Percentiles rank a stretch among this genome's conserved stretches.
Evolutionary conservation across 495 filamentous ascomycete species (phyloP).

Genomic region (Podospora didyma): DNA sequence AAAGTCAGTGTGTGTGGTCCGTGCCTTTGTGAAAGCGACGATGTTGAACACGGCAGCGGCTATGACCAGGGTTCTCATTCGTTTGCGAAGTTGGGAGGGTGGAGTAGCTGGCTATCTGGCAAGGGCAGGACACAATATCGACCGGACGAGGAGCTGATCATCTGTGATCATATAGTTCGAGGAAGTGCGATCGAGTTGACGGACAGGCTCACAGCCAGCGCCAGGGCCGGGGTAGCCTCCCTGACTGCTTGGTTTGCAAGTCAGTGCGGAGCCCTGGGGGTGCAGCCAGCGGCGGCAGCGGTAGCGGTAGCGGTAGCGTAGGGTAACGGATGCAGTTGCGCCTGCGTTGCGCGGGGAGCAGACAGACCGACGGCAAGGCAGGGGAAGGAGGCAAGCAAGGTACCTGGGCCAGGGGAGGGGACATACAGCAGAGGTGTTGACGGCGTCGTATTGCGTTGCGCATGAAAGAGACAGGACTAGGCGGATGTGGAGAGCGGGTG

Average conservation of each 20-base stretch:
- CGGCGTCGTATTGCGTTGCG: conserved; percentile 6
- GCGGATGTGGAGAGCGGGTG: background rate
- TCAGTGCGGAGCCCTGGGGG: conserved; percentile 16
- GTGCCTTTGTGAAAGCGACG: conserved; percentile 30
- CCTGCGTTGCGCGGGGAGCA: conserved; percentile 9
- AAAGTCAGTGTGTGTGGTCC: conserved; percentile 24
- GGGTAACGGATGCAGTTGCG: background rate
- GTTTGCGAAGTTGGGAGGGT: conserved; percentile 23
- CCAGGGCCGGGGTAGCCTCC: background rate
- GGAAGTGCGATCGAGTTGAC: background rate
- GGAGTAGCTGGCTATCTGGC: conserved; percentile 13
- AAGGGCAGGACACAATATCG: conserved; percentile 5
- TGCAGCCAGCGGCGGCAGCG: conserved; percentile 8
- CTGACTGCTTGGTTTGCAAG: conserved; percentile 7
- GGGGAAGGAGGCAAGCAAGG: conserved; percentile 5
- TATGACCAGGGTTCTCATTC: conserved; percentile 43
- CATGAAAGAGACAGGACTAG: conserved; percentile 5
- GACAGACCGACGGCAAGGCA: background rate
- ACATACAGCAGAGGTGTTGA: background rate
- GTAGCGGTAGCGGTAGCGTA: background rate
- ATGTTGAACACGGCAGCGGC: conserved; percentile 42
- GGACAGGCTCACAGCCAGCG: background rate
- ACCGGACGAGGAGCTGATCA: conserved; percentile 12
- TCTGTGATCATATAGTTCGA: conserved; percentile 23
- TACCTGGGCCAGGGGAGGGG: background rate